A percentile compares a stretch with the other conserved stretches of the same genome.
phyloP scores from a whole-genome alignment of 2,329 filamentous ascomycete genomes.

The Parastagonospora nodorum region DNA sequence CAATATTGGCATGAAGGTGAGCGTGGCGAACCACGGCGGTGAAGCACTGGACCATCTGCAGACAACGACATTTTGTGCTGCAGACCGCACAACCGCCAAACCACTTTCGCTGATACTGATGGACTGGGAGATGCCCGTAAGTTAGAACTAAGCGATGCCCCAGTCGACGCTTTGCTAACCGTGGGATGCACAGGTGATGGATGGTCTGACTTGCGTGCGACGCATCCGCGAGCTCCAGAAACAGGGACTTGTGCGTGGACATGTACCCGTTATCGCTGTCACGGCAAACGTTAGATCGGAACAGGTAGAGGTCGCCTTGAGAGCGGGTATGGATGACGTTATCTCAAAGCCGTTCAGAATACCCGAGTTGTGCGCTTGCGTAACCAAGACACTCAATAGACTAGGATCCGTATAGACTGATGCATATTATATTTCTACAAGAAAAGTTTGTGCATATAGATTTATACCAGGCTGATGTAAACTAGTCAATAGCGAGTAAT shows the following conservation, averaged over 20 bases:
- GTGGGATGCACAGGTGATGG: constrained; percentile 22
- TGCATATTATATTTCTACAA: too few relatives aligned
- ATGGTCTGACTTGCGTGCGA: constrained; percentile 32
- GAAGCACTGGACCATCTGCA: constrained; percentile 45
- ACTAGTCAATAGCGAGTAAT: too few relatives aligned
- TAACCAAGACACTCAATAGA: constrained; percentile 19
- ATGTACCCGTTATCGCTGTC: constrained; percentile 40
- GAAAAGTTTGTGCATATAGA: too few relatives aligned
- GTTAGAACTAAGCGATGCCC: too few relatives aligned
- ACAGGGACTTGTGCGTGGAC: constrained; percentile 20
- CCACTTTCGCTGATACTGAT: constrained; percentile 33
- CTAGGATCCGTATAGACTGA: background rate
- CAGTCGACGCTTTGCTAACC: background rate
- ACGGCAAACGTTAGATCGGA: constrained; percentile 43
- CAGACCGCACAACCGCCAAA: constrained; percentile 8
- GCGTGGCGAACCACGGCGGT: constrained; percentile 45
- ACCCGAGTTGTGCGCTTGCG: constrained; percentile 28
- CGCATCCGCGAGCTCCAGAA: constrained; percentile 33
- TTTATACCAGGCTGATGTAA: too few relatives aligned
- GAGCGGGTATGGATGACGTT: constrained; percentile 53
- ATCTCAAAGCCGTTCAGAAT: constrained; percentile 75
- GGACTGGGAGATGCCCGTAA: constrained; percentile 40
- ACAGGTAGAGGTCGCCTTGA: constrained; percentile 35
- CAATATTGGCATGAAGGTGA: constrained; percentile 43
- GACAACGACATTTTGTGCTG: constrained; percentile 27